Conservation (phyloP, 2,329 filamentous ascomycete genomes). For the Pseudonectria foliicola region DNA sequence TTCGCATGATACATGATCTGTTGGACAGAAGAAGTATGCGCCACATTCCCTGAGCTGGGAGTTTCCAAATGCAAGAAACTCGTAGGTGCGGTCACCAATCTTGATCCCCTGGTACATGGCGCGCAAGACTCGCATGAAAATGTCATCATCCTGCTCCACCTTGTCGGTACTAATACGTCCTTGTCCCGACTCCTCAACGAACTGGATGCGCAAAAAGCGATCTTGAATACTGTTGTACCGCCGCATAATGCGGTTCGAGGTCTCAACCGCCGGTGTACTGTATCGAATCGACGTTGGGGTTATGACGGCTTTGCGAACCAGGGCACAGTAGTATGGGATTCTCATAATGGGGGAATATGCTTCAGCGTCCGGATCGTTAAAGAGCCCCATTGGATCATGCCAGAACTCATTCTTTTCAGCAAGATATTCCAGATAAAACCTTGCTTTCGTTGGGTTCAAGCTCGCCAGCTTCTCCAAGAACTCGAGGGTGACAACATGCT, state of each 20-base stretch:
- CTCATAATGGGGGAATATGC: constrained; percentile 40
- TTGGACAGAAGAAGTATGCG: constrained; percentile 84
- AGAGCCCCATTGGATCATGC: constrained; percentile 66
- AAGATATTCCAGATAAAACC: constrained; percentile 65
- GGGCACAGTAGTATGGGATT: constrained; percentile 65
- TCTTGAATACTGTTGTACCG: constrained; percentile 62
- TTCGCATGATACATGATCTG: constrained; percentile 58
- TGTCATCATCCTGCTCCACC: constrained; percentile 54
- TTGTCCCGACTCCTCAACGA: constrained; percentile 68
- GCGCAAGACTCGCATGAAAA: constrained; percentile 68
- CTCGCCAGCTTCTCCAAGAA: constrained; percentile 60
- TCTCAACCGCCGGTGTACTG: constrained; percentile 71
- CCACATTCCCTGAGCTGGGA: constrained; percentile 90
- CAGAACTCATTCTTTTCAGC: constrained; percentile 55
- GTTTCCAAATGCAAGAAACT: constrained; percentile 91
- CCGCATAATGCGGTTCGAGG: constrained; percentile 79
- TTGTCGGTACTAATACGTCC: constrained; percentile 50
- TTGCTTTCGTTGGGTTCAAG: constrained; percentile 42
- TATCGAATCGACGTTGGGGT: constrained; percentile 81
- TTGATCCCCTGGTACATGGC: constrained; percentile 70
- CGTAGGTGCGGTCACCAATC: constrained; percentile 74
- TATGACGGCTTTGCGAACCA: constrained; percentile 68
- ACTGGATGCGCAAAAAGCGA: constrained; percentile 81
- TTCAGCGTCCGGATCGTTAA: constrained; percentile 46
- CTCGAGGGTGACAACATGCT: constrained; percentile 60